Evolutionary conservation across 345 rosid species (phyloP).

Genomic region (Eucalyptus fibrosa): DNA sequence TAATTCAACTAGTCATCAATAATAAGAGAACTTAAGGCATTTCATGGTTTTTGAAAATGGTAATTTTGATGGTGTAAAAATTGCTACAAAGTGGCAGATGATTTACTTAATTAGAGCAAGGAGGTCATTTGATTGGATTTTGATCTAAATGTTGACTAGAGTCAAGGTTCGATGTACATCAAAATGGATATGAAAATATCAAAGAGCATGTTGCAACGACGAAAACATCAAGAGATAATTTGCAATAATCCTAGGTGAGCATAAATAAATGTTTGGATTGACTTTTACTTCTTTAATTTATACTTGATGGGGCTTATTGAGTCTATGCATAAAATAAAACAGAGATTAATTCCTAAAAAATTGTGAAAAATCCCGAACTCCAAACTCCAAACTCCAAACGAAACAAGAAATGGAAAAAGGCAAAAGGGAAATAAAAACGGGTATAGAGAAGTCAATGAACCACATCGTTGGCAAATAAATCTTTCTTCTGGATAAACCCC

Average conservation of each 20-base stretch:
- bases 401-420: background rate
- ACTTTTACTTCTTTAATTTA: too few relatives aligned
- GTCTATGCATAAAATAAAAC: background rate
- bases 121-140: background rate
- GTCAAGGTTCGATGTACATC: too few relatives aligned
- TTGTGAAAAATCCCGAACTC: background rate
- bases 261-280: too few relatives aligned
- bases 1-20: background rate
- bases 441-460: background rate
- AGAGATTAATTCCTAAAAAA: background rate
- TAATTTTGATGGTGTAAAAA: background rate
- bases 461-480: background rate
- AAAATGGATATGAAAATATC: too few relatives aligned
- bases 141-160: background rate
- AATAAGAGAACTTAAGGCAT: too few relatives aligned
- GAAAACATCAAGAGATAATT: too few relatives aligned
- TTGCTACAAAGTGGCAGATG: background rate
- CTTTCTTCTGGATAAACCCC: background rate
- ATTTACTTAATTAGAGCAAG: background rate
- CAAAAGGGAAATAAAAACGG: background rate
- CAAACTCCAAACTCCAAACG: background rate
- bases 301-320: too few relatives aligned
- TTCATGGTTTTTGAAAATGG: too few relatives aligned
- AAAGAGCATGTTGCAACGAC: too few relatives aligned
- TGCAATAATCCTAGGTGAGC: too few relatives aligned